These are phyloP conservation scores for Verticillium klebahnii DNA, from an alignment of 2,329 filamentous ascomycete genomes.

Conservation along the genomic window DNA sequence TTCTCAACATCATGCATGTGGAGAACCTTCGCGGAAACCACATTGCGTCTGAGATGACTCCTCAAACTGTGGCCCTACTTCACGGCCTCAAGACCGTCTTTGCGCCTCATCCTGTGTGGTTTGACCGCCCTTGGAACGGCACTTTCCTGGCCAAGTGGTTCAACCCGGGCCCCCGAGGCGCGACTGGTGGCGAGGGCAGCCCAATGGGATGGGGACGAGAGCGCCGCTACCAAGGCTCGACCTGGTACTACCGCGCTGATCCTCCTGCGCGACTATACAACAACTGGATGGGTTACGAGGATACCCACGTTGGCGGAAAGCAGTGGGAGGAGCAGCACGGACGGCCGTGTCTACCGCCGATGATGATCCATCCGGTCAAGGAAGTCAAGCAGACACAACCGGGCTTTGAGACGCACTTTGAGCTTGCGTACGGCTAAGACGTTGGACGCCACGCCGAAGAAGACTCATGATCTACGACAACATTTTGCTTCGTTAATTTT, in stretches of 20 bases:
- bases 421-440: conserved; percentile 31
- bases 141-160: conserved; percentile 52
- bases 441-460: conserved; percentile 6
- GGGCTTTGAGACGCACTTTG: conserved; percentile 33
- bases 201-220: conserved; percentile 58
- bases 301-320: conserved; percentile 47
- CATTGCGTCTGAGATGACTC: conserved; percentile 77
- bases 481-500: background rate
- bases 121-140: conserved; percentile 67
- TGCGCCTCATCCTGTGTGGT: conserved; percentile 74
- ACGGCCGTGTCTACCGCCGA: conserved; percentile 52
- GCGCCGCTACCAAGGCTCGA: conserved; percentile 51
- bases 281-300: conserved; percentile 59
- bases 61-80: conserved; percentile 66
- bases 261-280: conserved; percentile 56
- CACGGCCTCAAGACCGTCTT: conserved; percentile 77
- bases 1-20: conserved; percentile 72
- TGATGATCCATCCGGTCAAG: conserved; percentile 58
- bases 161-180: conserved; percentile 52
- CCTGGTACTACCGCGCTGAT: conserved; percentile 57
- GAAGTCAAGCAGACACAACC: conserved; percentile 47
- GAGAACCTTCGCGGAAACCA: conserved; percentile 71
- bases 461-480: conserved; percentile 2
- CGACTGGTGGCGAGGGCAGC: conserved; percentile 48
- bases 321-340: conserved; percentile 54